Conservation (phyloP, 495 filamentous ascomycete genomes). For the Penicillium cinerascens region DNA sequence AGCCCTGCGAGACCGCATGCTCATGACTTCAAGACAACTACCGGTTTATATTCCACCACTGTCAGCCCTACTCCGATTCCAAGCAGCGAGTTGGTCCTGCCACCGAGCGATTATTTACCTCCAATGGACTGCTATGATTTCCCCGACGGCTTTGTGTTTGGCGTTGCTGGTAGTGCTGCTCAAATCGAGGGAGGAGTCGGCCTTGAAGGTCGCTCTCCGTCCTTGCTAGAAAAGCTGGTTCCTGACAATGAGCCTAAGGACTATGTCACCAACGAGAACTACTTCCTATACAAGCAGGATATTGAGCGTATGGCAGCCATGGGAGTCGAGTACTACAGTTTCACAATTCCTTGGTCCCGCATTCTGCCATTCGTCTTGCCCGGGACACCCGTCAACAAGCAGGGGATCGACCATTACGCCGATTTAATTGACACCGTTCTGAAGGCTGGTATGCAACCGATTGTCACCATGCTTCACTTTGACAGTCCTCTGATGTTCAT, state of each 20-base stretch:
- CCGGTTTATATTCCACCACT: constrained; percentile 31
- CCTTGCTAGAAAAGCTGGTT: constrained; percentile 32
- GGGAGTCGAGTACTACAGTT: constrained; percentile 48
- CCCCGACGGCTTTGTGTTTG: constrained; percentile 49
- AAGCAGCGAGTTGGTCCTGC: constrained; percentile 32
- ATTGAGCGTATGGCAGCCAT: constrained; percentile 46
- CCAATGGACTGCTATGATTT: constrained; percentile 30
- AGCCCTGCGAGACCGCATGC: neutral
- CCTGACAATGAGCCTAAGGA: constrained; percentile 20
- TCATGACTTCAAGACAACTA: constrained; percentile 14
- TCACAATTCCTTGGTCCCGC: constrained; percentile 44
- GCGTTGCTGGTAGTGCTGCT: constrained; percentile 47
- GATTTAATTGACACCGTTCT: constrained; percentile 44
- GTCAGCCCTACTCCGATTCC: constrained; percentile 33
- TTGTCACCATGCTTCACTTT: constrained; percentile 42
- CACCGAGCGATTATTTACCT: constrained; percentile 29
- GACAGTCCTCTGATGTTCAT: constrained; percentile 36
- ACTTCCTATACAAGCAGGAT: constrained; percentile 52
- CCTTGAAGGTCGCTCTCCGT: constrained; percentile 42
- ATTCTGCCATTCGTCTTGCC: constrained; percentile 43
- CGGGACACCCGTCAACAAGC: constrained; percentile 41
- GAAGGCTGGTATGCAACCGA: constrained; percentile 38
- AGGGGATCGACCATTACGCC: constrained; percentile 44
- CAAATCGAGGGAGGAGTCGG: constrained; percentile 48
- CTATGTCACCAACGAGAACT: constrained; percentile 45